Evolutionary conservation across 116 monocot genomes (phyloP), one percentile per base, ranked within the genome.

Genomic region (Zostera marina): DNA sequence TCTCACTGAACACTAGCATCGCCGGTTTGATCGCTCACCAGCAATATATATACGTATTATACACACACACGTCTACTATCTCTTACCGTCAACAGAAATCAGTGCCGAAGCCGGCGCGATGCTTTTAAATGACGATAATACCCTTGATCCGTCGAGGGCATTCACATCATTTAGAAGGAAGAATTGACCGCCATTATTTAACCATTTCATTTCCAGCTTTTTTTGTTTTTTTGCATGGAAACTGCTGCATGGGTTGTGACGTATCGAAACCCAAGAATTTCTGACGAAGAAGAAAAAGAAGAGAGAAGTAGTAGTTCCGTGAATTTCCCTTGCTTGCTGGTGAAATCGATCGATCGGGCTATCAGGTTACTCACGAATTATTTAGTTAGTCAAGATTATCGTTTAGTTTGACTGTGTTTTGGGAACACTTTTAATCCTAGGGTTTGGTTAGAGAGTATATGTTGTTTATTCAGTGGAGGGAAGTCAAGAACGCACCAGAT

Each of bases 401-500:
- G 32, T 32, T 32, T 32, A 25, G 54, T 23, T 25, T 20, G 54
- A 26, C 25, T 23, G 49, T n/a, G n/a, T n/a, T 15, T 17, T 20
- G 8, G 49, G 19, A 47, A 47, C 16, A 13, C 12, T 47, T 4
- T 9, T 0, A 26, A 10, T 51, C 9, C 7, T 53, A 23, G 19
- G 43, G 11, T 54, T 40, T 43, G 40, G 52, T 41, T 63, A 47
- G 47, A 47, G 47, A 26, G 63, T 52, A 22, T 53, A 21, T 21
- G 63, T 5, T 14, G 10, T 40, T 39, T 39, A 39, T 63, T 44
- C 14, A 46, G 22, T 47, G 70, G 63, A 70, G 76, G 76, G 84
- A 68, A 94, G 94, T 94, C 94, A 94, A 94, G 94, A 94, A 75
- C 94, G 94, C 81, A 94, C 94, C 92, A 85, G 77, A 71, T 66